Evolutionary conservation across 202 grass and related monocot genomes (phyloP), one percentile per base, ranked within the genome.

Genomic region (Zoysia matrella): DNA sequence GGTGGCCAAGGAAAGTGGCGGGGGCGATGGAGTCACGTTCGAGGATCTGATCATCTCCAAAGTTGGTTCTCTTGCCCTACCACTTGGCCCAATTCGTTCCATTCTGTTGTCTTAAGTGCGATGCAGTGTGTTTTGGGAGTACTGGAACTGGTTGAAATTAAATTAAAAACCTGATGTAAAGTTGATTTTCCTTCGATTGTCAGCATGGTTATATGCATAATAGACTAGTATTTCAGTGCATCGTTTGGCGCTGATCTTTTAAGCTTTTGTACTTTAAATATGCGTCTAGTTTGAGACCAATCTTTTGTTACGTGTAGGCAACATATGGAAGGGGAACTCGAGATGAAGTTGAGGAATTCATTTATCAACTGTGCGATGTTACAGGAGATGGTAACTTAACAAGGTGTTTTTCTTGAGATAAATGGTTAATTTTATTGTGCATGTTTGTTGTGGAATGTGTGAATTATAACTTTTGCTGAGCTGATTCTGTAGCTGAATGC

Each of bases 331-430:
- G 86, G 78, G 92, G 95, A 52, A 86, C 84, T 80, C 79, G 80
- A 85, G 84, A 91, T 78, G 92, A 95, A 73, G 92, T 94, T 65
- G 92, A 90, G 75, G 89, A 95, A n/a, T 98, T 95, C 57, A 91
- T 95, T 60, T 88, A 80, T 77, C 82, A 88, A 48, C 54, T 98
- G 71, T 98, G 92, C 14, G 92, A 98, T 89, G 82, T 93, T 71
- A 87, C 72, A 71, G 90, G 88, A 78, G 92, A 93, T 81, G 70
- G 60, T 70, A 6, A 55, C 55, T 86, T 98, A 56, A 73, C 79
- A 80, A 89, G 95, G 95, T 95, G 88, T 36, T 36, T 81, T 69
- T 36, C 77, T 61, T 11, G 60, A 72, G n/a, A 57, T 8, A 67
- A 58, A 62, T n/a, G 6, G 30, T 36, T 36, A 36, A 16, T 45